These are phyloP conservation scores for Backusella australiensis DNA, from an alignment of 192 early-diverging fungal species.

Conservation along the genomic window DNA sequence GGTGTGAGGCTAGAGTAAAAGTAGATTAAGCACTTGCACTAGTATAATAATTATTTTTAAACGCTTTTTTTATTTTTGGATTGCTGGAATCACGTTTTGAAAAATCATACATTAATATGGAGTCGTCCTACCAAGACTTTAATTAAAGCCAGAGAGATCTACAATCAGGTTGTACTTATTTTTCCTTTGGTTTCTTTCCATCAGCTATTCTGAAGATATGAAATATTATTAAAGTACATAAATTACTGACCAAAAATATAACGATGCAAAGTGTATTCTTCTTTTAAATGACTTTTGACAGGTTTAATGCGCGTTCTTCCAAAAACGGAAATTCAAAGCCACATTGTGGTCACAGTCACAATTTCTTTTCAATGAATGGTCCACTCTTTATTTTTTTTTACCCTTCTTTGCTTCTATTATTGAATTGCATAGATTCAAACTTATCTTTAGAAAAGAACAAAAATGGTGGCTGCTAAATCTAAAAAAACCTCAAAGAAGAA, in stretches of 20 bases:
- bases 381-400: background rate
- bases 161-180: background rate
- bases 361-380: background rate
- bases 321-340: background rate
- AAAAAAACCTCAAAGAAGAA: background rate
- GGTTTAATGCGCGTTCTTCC: background rate
- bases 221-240: too few relatives aligned
- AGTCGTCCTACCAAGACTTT: background rate
- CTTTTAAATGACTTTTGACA: background rate
- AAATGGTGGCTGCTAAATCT: background rate
- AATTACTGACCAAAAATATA: too few relatives aligned
- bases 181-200: too few relatives aligned
- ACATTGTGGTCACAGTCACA: background rate
- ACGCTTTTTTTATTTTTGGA: background rate
- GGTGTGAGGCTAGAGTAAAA: too few relatives aligned
- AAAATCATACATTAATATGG: background rate
- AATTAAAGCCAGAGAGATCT: background rate
- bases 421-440: conserved; percentile 5
- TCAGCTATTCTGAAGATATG: too few relatives aligned
- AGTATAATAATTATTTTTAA: too few relatives aligned
- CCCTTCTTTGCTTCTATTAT: background rate
- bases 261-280: too few relatives aligned
- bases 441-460: background rate
- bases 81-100: background rate
- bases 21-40: too few relatives aligned